phyloP scores from a whole-genome alignment of 2,329 filamentous ascomycete species.

The Teratosphaeria gauchensis region DNA sequence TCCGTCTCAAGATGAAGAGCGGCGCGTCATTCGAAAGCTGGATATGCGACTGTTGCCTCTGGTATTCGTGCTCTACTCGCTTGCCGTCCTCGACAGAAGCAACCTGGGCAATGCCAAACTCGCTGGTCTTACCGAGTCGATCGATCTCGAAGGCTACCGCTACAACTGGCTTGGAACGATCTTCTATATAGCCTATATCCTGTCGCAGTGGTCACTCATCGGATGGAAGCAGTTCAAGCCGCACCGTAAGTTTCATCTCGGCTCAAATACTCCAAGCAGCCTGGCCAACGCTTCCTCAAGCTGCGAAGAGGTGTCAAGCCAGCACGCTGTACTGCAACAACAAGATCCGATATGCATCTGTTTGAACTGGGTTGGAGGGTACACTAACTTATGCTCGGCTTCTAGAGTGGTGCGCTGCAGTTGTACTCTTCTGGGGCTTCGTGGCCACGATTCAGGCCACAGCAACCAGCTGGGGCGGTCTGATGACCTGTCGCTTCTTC shows the following conservation, averaged over 20 bases:
- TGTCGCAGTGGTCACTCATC: slow-evolving; percentile 53
- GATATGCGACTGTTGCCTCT: slow-evolving; percentile 23
- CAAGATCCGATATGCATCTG: too few species aligned
- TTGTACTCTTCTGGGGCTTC: slow-evolving; percentile 38
- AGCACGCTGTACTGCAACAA: background rate
- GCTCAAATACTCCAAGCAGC: background rate
- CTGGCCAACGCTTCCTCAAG: background rate
- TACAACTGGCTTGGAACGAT: slow-evolving; percentile 45
- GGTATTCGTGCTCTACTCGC: slow-evolving; percentile 24
- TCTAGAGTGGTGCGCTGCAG: slow-evolving; percentile 31
- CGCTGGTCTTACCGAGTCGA: slow-evolving; percentile 24
- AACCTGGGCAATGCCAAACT: slow-evolving; percentile 32
- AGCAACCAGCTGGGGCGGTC: slow-evolving; percentile 34
- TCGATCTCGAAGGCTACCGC: slow-evolving; percentile 29
- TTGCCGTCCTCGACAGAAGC: slow-evolving; percentile 22
- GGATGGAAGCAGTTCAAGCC: slow-evolving; percentile 28
- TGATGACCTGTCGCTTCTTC: slow-evolving; percentile 42
- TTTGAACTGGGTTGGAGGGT: background rate
- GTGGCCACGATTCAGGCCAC: slow-evolving; percentile 39
- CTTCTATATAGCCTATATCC: slow-evolving; percentile 52
- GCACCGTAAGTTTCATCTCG: background rate
- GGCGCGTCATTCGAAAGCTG: slow-evolving; percentile 23
- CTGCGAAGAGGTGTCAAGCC: background rate
- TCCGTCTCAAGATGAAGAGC: slow-evolving; percentile 19
- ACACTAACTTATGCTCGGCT: background rate